Percentiles rank a stretch among this genome's conserved stretches.
Evolutionary conservation across 176 grass and related monocot genomes (phyloP).

Genomic region (Eleusine indica): DNA sequence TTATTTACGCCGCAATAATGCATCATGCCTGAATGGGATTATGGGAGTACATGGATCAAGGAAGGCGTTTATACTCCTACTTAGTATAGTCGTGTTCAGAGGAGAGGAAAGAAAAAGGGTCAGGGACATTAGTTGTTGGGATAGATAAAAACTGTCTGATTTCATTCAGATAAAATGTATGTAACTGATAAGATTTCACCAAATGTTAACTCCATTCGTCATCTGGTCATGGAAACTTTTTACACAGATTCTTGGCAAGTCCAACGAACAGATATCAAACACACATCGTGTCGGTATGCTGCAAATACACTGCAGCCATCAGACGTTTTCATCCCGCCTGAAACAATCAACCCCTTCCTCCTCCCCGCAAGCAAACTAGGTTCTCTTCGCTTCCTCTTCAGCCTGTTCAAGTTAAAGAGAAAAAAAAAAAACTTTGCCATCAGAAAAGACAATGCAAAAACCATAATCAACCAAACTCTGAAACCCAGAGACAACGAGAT

Average conservation of each 20-base stretch:
- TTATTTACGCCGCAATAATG: neutral
- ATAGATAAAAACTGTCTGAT: neutral
- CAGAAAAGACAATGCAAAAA: slow-evolving; percentile 14
- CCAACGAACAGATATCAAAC: slow-evolving; percentile 32
- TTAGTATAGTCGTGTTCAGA: neutral
- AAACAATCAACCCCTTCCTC: slow-evolving; percentile 19
- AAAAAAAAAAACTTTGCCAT: slow-evolving; percentile 1
- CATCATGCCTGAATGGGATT: neutral
- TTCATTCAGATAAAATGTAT: slow-evolving; percentile 11
- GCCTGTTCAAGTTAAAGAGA: slow-evolving; percentile 47
- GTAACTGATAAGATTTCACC: slow-evolving; percentile 4
- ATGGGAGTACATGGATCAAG: neutral
- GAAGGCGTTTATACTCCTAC: neutral
- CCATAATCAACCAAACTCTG: neutral
- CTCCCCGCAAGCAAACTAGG: slow-evolving; percentile 34
- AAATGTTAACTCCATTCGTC: neutral
- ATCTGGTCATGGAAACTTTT: neutral
- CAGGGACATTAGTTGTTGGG: neutral
- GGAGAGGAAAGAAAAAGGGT: neutral
- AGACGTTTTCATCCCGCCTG: slow-evolving; percentile 7
- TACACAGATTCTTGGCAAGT: slow-evolving; percentile 10
- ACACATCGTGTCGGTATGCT: neutral
- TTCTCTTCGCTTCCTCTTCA: slow-evolving; percentile 51
- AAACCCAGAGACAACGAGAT: neutral
- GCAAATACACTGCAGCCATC: neutral